A percentile compares a stretch with the other conserved stretches of the same genome.
Conservation (phyloP, 148 eudicot genomes). For the Camellia japonica region DNA sequence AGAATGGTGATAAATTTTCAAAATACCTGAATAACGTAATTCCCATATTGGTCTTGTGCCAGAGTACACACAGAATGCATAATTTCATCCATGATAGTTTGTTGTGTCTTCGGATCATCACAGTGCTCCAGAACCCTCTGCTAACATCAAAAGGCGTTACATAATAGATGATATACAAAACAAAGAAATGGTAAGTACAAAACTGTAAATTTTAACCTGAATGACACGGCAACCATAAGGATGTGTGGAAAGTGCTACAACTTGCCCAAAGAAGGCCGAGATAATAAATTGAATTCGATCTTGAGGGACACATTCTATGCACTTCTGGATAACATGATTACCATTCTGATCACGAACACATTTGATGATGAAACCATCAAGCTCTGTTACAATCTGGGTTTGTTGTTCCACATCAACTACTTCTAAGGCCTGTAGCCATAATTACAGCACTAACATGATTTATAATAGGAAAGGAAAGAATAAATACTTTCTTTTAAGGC, state of each 20-base stretch:
- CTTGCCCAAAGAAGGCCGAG: conserved; percentile 55
- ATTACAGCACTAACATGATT: background rate
- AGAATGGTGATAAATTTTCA: background rate
- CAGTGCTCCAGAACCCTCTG: conserved; percentile 75
- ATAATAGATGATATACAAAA: background rate
- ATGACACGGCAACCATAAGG: conserved; percentile 79
- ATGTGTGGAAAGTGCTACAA: conserved; percentile 59
- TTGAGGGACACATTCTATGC: conserved; percentile 60
- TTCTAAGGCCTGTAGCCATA: conserved; percentile 55
- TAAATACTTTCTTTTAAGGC: background rate
- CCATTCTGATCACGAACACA: conserved; percentile 80
- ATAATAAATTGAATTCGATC: conserved; percentile 54
- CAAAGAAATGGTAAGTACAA: background rate
- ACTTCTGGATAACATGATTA: conserved; percentile 82
- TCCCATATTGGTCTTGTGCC: conserved; percentile 71
- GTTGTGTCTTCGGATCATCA: conserved; percentile 41
- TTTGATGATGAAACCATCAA: conserved; percentile 61
- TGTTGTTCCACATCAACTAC: conserved; percentile 55
- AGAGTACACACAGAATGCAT: conserved; percentile 47
- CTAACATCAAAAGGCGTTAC: conserved; percentile 1
- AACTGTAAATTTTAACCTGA: conserved; percentile 36
- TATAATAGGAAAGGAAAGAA: background rate
- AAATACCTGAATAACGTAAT: conserved; percentile 71
- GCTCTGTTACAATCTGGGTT: conserved; percentile 45
- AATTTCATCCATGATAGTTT: conserved; percentile 56